Conservation (phyloP, 306 rosid genomes). For the Abrus pulchellus region DNA sequence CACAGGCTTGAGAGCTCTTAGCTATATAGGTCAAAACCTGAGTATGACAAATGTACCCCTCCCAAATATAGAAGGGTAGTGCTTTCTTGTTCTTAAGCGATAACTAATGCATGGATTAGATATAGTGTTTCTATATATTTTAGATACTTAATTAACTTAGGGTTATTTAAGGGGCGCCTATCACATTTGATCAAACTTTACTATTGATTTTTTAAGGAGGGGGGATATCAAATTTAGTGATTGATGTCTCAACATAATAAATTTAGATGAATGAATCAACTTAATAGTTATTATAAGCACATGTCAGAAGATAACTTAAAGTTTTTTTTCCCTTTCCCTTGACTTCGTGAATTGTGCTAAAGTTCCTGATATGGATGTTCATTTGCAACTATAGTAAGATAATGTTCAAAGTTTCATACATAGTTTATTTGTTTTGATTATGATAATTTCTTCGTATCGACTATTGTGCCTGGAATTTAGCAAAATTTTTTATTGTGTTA, state of each 20-base stretch:
- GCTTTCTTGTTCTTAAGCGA: slow-evolving; percentile 13
- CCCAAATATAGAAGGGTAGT: not conserved
- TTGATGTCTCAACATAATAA: not conserved
- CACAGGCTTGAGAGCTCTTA: slow-evolving; percentile 21
- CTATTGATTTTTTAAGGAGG: not conserved
- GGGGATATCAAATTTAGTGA: slow-evolving; percentile 15
- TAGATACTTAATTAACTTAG: not conserved
- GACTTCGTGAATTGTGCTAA: not conserved
- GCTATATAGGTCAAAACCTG: not conserved
- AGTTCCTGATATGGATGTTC: not conserved
- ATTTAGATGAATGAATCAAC: not conserved
- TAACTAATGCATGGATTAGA: slow-evolving; percentile 11
- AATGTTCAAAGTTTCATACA: not conserved
- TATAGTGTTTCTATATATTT: not conserved
- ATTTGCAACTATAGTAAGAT: slow-evolving; percentile 12
- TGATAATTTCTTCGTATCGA: not conserved
- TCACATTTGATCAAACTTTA: not conserved
- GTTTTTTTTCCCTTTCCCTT: not conserved
- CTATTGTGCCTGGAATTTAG: slow-evolving; percentile 1
- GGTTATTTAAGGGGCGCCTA: slow-evolving; percentile 3
- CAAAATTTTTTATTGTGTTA: not conserved
- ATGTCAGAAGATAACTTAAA: not conserved
- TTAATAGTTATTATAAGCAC: not conserved
- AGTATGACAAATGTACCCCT: not conserved
- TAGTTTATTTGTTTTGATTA: slow-evolving; percentile 12